Evolutionary conservation across 148 eudicot species (phyloP).

Genomic region (Camellia sinensis): DNA sequence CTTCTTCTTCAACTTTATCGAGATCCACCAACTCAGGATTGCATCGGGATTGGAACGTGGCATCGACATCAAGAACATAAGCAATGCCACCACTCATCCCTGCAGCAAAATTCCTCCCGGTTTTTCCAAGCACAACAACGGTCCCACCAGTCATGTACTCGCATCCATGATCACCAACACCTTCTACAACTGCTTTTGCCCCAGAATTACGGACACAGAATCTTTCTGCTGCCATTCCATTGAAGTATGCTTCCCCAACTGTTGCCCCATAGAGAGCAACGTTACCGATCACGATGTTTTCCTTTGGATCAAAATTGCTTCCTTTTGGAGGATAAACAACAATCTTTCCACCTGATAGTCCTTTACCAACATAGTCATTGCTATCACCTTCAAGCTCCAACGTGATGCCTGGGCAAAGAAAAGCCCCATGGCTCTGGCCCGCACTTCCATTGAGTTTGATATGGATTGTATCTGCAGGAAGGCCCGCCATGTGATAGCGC

Average conservation of each 20-base stretch:
- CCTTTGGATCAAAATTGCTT: conserved; percentile 93
- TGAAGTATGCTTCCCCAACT: conserved; percentile 89
- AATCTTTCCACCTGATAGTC: conserved; percentile 92
- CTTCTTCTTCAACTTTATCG: conserved; percentile 90
- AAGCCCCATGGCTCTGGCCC: conserved; percentile 97
- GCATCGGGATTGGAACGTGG: conserved; percentile 63
- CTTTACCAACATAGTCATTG: conserved; percentile 99
- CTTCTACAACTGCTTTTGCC: conserved; percentile 95
- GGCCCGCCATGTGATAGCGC: conserved; percentile 64
- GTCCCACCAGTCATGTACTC: conserved; percentile 99
- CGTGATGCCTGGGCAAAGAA: conserved; percentile 88
- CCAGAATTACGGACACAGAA: conserved; percentile 97
- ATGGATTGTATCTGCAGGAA: conserved; percentile 83
- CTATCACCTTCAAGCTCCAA: conserved; percentile 99
- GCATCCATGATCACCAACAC: conserved; percentile 98
- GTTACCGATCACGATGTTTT: conserved; percentile 94
- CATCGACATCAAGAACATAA: conserved; percentile 76
- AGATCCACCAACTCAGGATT: conserved; percentile 93
- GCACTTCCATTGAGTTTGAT: conserved; percentile 92
- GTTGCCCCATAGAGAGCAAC: conserved; percentile 98
- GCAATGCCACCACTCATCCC: conserved; percentile 99
- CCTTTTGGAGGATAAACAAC: conserved; percentile 86
- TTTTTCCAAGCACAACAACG: conserved; percentile 83
- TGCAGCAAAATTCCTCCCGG: conserved; percentile 97
- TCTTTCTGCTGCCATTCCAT: conserved; percentile 99